These are phyloP conservation scores for Coemansia sp. DNA, from an alignment of 192 early-diverging fungal genomes.

Conservation along the genomic window DNA sequence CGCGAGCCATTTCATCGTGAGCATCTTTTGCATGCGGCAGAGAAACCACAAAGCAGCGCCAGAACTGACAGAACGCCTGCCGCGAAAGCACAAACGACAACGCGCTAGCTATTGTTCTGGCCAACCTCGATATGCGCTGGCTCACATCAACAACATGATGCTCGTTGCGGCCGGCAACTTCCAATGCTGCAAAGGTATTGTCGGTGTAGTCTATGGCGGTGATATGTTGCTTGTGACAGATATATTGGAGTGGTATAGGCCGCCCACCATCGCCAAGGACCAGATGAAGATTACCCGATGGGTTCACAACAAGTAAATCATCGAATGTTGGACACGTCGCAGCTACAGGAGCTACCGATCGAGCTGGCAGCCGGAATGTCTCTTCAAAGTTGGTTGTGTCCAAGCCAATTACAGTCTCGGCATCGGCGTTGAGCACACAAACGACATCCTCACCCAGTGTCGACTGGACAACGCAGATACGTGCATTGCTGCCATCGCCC, in stretches of 20 bases:
- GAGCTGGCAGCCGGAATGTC: slow-evolving; percentile 31
- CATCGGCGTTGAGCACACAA: slow-evolving; percentile 23
- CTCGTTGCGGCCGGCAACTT: not conserved
- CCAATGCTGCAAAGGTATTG: slow-evolving; percentile 5
- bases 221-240: not conserved
- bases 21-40: slow-evolving; percentile 5
- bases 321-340: slow-evolving; percentile 19
- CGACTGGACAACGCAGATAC: slow-evolving; percentile 38
- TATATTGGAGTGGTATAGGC: slow-evolving; percentile 10
- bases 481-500: slow-evolving; percentile 3
- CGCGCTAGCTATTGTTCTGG: slow-evolving; percentile 9
- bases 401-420: slow-evolving; percentile 21
- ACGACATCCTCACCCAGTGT: slow-evolving; percentile 23
- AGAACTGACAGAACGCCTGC: slow-evolving; percentile 10
- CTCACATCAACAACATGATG: slow-evolving; percentile 5
- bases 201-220: slow-evolving; percentile 13
- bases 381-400: slow-evolving; percentile 21
- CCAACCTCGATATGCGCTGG: slow-evolving; percentile 19
- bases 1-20: slow-evolving; percentile 12
- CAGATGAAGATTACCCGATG: slow-evolving; percentile 16
- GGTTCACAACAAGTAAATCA: slow-evolving; percentile 32
- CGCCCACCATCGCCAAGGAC: slow-evolving; percentile 15
- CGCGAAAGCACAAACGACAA: slow-evolving; percentile 38
- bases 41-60: slow-evolving; percentile 19
- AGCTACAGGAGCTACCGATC: slow-evolving; percentile 21